These are phyloP conservation scores for Epichloe sibirici DNA, from an alignment of 2,329 filamentous ascomycete genomes.

Conservation along the genomic window DNA sequence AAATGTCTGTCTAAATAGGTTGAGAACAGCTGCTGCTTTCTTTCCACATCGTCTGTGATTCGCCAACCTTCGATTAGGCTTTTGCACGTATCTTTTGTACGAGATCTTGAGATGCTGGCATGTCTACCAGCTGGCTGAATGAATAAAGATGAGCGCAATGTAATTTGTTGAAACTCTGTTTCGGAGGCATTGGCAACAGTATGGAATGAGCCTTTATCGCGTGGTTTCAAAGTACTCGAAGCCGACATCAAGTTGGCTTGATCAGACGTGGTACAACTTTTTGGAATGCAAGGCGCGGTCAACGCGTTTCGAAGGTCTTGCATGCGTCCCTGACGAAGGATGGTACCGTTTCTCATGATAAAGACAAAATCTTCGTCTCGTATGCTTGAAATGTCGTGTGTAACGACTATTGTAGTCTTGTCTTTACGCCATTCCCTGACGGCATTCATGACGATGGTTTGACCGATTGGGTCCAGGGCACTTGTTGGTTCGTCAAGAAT, in stretches of 20 bases:
- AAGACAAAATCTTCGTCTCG: slow-evolving; percentile 62
- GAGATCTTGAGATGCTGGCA: neutral
- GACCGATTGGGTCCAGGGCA: slow-evolving; percentile 65
- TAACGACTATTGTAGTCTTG: slow-evolving; percentile 87
- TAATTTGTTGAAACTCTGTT: neutral
- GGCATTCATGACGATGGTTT: slow-evolving; percentile 56
- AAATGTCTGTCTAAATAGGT: slow-evolving; percentile 4
- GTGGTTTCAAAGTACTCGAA: neutral
- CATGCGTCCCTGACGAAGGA: slow-evolving; percentile 52
- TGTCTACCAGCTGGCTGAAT: neutral
- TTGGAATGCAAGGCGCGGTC: neutral
- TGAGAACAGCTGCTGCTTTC: slow-evolving; percentile 2
- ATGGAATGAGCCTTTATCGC: too few relatives aligned
- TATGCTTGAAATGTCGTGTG: slow-evolving; percentile 77
- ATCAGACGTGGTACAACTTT: neutral
- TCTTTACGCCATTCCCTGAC: slow-evolving; percentile 65
- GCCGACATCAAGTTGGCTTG: neutral
- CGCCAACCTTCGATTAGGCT: slow-evolving; percentile 29
- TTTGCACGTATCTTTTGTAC: slow-evolving; percentile 42
- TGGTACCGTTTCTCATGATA: slow-evolving; percentile 55
- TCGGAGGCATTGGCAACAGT: neutral
- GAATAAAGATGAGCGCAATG: neutral
- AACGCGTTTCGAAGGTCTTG: neutral
- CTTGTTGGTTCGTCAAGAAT: slow-evolving; percentile 85
- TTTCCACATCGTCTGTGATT: neutral